Evolutionary conservation across 2,329 filamentous ascomycete genomes (phyloP), one percentile per base, ranked within the genome.

Genomic region (Monascus ruber): DNA sequence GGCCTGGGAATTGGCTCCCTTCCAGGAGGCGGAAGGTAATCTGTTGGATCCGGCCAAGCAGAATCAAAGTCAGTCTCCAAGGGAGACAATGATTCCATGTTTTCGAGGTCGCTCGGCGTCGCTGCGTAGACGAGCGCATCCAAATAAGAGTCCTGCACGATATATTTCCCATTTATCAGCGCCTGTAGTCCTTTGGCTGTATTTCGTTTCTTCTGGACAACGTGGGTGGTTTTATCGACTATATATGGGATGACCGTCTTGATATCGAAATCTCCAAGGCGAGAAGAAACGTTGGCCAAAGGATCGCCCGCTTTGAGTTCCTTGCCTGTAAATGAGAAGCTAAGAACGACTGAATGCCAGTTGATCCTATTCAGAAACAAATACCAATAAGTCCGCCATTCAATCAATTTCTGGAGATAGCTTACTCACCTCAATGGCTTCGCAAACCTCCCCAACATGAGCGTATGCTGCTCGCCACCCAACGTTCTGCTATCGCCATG

Each of bases 171-270:
- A 51, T 87, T 83, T 31, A 95, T 80, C 6, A 98, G 69, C 2
- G 85, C 89, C 55, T 93, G 86, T 2, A 98, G 70, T 0, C 85
- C 85, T 48, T 86, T 87, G 0, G 88, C 76, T 0, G 86, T 89
- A 58, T 96, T 98, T 35, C 91, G 76, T 63, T 94, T 95, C 58
- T 79, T 84, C 5, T 85, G 80, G 28, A 96, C 79, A 7, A 94
- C 83, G 60, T 96, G 88, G 0, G 89, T 94, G 0, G 89, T 95
- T 26, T 74, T 66, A 10, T 68, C 72, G 25, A 73, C 65, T 24
- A 83, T 66, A 59, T 86, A 95, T 4, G 87, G 80, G 33, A 76
- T 70, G 9, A 83, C 68, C 9, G 86, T 80, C 60, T 95, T 96
- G 60, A 96, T 81, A 55, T 94, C 91, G n/a, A 94, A 71, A 34